Evolutionary conservation across 345 rosid species (phyloP), one percentile per base, ranked within the genome.

Genomic region (Passiflora organensis): DNA sequence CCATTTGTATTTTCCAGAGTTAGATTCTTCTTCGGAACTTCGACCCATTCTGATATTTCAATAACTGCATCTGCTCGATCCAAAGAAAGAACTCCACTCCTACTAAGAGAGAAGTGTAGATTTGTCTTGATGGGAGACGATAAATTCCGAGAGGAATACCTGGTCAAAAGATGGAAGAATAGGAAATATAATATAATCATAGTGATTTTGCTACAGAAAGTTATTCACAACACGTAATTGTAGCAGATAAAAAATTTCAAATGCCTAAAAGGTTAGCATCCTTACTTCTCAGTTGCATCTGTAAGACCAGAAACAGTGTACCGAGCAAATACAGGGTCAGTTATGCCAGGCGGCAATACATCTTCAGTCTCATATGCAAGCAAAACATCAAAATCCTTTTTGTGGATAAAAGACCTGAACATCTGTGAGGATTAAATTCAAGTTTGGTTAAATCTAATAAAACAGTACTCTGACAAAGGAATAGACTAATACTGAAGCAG

Each of bases 11-110:
- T 89, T 59, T 81, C 95, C 45, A 79, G 13, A 2, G 85, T 81
- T 53, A 77, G 62, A 51, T 79, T 89, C 78, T 78, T 87, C 77
- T 73, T 89, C 41, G 95, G 95, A 57, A 94, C 93, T 58, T 94
- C 97, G 55, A 89, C 91, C 99, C 99, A 94, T 63, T 94, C 99
- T 22, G 93, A 79, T 74, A 89, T 75, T 72, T 94, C 97, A 73
- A 94, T 59, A 44, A 83, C 87, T 67, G 95, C 99, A 56, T 94
- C 97, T 71, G 88, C 97, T 54, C 95, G 76, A 71, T 94, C 96
- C 67, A 94, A 73, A 56, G 82, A 80, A 56, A 94, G 77, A 72
- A 94, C 62, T 49, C 97, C 99, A 73, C 95, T 89, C 74, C 90
- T 76, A 76, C 95, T 89, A 51, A 94, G 91, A 70, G 91, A 87